A percentile compares a stretch with the other conserved stretches of the same genome.
Conservation (phyloP, 805 yeast species). For the Torulaspora indica region DNA sequence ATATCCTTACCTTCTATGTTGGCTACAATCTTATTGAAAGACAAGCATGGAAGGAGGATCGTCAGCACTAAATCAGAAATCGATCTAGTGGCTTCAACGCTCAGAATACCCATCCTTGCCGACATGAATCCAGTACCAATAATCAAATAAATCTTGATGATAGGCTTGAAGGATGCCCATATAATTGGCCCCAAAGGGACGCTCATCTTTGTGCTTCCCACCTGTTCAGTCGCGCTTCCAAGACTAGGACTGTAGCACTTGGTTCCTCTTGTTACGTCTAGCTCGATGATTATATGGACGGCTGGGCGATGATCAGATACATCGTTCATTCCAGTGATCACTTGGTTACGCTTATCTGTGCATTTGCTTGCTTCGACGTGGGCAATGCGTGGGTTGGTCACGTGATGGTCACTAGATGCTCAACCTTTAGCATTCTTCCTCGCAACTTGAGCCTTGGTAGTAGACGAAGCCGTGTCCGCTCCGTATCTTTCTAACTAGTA, state of each 20-base stretch:
- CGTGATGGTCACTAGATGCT: not conserved
- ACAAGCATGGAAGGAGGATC: slow-evolving; percentile 60
- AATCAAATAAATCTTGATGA: slow-evolving; percentile 67
- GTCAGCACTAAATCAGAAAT: slow-evolving; percentile 60
- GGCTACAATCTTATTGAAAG: slow-evolving; percentile 57
- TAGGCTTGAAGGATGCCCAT: slow-evolving; percentile 64
- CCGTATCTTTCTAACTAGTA: too few relatives aligned
- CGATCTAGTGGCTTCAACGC: slow-evolving; percentile 58
- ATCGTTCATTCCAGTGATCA: not conserved
- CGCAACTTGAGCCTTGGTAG: too few relatives aligned
- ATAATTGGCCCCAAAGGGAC: slow-evolving; percentile 33
- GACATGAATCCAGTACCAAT: slow-evolving; percentile 60
- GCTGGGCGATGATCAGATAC: not conserved
- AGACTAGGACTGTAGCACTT: not conserved
- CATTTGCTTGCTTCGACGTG: not conserved
- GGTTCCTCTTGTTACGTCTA: not conserved
- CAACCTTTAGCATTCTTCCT: not conserved
- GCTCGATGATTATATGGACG: not conserved
- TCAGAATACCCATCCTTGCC: slow-evolving; percentile 53
- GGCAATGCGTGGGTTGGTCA: slow-evolving; percentile 1
- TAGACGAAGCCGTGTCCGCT: not conserved
- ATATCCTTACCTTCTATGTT: slow-evolving; percentile 61
- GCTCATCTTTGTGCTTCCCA: slow-evolving; percentile 15
- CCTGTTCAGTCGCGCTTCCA: too few relatives aligned
- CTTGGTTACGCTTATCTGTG: not conserved